These are phyloP conservation scores for Akanthomyces lecanii DNA, from an alignment of 2,329 filamentous ascomycete genomes.

Conservation along the genomic window DNA sequence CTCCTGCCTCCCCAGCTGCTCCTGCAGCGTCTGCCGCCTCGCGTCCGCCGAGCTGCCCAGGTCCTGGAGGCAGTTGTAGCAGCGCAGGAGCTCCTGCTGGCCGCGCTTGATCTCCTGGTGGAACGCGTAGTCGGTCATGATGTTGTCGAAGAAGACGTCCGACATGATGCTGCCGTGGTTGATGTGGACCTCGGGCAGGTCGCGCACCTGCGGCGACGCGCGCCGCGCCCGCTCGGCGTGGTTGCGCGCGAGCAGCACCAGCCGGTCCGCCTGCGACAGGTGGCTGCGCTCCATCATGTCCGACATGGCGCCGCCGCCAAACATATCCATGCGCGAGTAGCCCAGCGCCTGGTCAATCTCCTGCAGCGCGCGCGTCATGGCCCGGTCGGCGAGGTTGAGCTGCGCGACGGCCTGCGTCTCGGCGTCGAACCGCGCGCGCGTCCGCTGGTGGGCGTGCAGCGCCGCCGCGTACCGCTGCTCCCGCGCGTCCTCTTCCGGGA, in stretches of 20 bases:
- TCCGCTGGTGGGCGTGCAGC: conserved; percentile 34
- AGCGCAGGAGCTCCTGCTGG: conserved; percentile 33
- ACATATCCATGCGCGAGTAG: conserved; percentile 43
- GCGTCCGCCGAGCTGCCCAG: conserved; percentile 31
- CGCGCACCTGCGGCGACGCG: conserved; percentile 34
- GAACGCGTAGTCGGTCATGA: conserved; percentile 49
- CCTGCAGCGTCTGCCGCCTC: conserved; percentile 27
- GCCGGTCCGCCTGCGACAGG: conserved; percentile 43
- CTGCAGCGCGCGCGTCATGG: conserved; percentile 32
- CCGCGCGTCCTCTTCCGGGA: conserved; percentile 48
- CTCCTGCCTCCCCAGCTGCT: conserved; percentile 30
- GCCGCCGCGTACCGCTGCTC: conserved; percentile 37
- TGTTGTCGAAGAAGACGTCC: conserved; percentile 53
- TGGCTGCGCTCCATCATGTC: conserved; percentile 53
- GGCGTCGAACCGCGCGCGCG: conserved; percentile 32
- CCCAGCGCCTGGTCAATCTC: conserved; percentile 40
- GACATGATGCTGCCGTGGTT: conserved; percentile 43
- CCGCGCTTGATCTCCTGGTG: conserved; percentile 48
- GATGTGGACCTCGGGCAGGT: conserved; percentile 39
- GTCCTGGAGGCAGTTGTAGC: conserved; percentile 28
- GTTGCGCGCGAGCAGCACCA: conserved; percentile 38
- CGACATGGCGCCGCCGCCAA: conserved; percentile 43
- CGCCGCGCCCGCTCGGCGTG: conserved; percentile 37
- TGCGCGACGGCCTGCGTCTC: conserved; percentile 39
- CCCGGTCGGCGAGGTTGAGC: conserved; percentile 36